Base-by-base conservation (phyloP, 2,329 filamentous ascomycete genomes). In the Penicillium thymicola region DNA sequence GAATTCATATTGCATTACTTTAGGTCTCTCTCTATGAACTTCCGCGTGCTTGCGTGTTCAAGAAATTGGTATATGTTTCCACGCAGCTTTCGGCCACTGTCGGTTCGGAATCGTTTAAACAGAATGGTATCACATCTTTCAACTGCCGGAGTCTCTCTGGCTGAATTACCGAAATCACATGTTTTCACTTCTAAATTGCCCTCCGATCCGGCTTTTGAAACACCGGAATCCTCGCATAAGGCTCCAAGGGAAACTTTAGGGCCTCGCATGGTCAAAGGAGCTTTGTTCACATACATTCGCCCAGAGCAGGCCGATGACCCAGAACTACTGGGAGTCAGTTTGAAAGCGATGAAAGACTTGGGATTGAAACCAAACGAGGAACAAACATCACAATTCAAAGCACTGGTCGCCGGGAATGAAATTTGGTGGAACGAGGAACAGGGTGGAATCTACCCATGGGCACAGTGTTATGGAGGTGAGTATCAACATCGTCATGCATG, bases 371-470 rank as follows among this genome's bases (percentile, higher is more conserved):
- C 81, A 1, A 84, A 83, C 2, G 89, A 94, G 64, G 85, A 87
- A 45, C 74, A 84, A 47, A 89, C 84, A 0, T 82, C 89, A 0
- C 87, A 90, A 11, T 97, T 97, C 72, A 82, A 84, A 59, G 81
- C 89, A 58, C 81, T 91, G 0, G 89, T 95, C 7, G 85, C 89
- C 0, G 94, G 94, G 3, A 96, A 94, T 71, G 87, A 85, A 68
- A 82, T 97, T 14, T 84, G 89, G 54, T 93, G 92, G 48, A 83
- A 91, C 61, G 83, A 88, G 57, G 82, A 85, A 25, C 78, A 85
- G 56, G 88, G 89, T 21, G 88, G 89, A n/a, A 86, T 94, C 42
- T 99, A 99, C 72, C 93, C 94, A 0, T 99, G 94, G 94, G 92
- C 94, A 32, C 94, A 99, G 76, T 97, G 94, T 77, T 99, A 99